phyloP scores from a whole-genome alignment of 140 eudicot genomes.

The Flaveria floridana region DNA sequence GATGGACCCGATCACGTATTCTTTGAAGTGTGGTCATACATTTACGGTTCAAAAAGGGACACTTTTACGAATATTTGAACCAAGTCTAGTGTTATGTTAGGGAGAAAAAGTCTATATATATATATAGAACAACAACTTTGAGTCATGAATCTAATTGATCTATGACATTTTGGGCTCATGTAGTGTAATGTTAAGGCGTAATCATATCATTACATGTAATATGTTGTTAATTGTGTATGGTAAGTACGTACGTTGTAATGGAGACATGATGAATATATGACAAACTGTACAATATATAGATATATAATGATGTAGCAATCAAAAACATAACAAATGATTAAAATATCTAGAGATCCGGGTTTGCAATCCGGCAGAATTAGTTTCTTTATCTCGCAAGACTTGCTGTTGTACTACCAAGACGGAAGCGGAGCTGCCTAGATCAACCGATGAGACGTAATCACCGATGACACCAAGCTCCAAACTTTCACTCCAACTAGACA shows the following conservation, averaged over 20 bases:
- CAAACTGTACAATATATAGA: neutral
- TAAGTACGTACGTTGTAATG: neutral
- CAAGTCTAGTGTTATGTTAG: neutral
- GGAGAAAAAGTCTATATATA: neutral
- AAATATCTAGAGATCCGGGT: slow-evolving; percentile 35
- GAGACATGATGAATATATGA: neutral
- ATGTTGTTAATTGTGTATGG: neutral
- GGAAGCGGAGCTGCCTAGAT: slow-evolving; percentile 57
- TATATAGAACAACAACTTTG: neutral
- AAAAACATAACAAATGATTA: slow-evolving; percentile 24
- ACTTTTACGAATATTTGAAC: neutral
- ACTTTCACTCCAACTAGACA: slow-evolving; percentile 60
- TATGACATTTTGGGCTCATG: neutral
- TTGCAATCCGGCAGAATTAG: slow-evolving; percentile 32
- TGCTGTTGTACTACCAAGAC: slow-evolving; percentile 92
- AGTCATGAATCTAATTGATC: neutral
- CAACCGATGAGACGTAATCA: slow-evolving; percentile 67
- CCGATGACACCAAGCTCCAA: slow-evolving; percentile 79
- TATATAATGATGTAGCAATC: neutral
- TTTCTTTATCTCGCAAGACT: slow-evolving; percentile 59
- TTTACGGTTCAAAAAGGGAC: too few species aligned
- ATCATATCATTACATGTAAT: neutral
- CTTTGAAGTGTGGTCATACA: too few species aligned
- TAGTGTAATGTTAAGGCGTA: neutral
- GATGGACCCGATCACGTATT: too few species aligned